Base-by-base conservation (phyloP, 1,139 yeast species). In the Schizosaccharomyces versatilis region DNA sequence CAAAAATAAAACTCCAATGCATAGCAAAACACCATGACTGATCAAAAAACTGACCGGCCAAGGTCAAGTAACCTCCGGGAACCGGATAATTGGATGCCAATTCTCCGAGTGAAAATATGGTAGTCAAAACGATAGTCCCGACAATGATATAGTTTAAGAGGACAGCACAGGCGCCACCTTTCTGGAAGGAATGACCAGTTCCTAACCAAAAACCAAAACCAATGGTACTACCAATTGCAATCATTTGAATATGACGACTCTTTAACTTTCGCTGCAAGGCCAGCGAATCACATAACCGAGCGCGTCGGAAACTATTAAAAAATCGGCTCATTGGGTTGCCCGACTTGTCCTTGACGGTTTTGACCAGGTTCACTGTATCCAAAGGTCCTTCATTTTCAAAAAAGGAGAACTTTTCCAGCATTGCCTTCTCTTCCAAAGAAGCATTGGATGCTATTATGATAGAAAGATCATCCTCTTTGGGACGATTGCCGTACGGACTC, bases 1-100 rank as follows among this genome's bases (percentile, higher is more conserved):
- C 77, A 66, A 82, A 84, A 88, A 90, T 82, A 67, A 84, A 85
- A 69, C 78, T 74, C 77, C 84, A 84, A 56, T 90, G 90, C 61
- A 80, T 79, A 51, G 93, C 79, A 57, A 83, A 84, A 19, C 54
- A 54, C 65, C 54, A 84, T 53, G 15, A 54, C 44, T 24, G 57
- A 6, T 51, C 47, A 32, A 52, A 51, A 36, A 42, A 52, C n/a
- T 54, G 39, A 17, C 41, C 41, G 17, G 57, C 54, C 47, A 47
- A 55, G 14, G 36, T 40, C n/a, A 83, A 77, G 17, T 80, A 81
- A 7, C 94, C 93, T 54, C 84, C 86, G n/a, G 58, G 53, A 39
- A 55, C 54, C 9, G 60, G 60, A 19, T 57, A 56, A 24, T 36
- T 17, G 36, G 52, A 38, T 5, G 54, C 53, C 47, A 52, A 38